A percentile compares a stretch with the other conserved stretches of the same genome.
Evolutionary conservation across 1,139 yeast genomes (phyloP).

Genomic region (Hyphopichia burtonii): DNA sequence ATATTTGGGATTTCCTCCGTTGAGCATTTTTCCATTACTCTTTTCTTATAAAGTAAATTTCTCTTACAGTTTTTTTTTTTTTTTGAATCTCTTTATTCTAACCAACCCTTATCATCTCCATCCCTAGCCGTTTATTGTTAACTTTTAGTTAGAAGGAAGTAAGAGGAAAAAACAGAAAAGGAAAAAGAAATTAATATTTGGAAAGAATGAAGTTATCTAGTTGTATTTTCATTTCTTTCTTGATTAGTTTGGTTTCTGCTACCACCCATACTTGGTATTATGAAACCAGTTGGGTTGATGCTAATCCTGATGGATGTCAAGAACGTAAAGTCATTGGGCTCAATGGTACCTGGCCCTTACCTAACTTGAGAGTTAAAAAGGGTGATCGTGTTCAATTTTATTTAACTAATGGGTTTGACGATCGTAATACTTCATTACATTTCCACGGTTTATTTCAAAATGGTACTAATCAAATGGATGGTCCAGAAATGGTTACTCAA

Average conservation of each 20-base stretch:
- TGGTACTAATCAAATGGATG: conserved; percentile 66
- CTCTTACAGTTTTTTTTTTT: not conserved
- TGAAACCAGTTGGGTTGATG: conserved; percentile 54
- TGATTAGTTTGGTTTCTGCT: conserved; percentile 22
- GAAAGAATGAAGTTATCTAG: conserved; percentile 10
- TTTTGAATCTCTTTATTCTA: not conserved
- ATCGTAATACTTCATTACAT: conserved; percentile 61
- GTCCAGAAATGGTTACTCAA: conserved; percentile 74
- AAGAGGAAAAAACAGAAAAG: not conserved
- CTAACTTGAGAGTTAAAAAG: conserved; percentile 60
- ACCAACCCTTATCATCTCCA: not conserved
- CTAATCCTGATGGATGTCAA: conserved; percentile 63
- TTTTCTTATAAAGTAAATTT: not conserved
- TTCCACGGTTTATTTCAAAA: conserved; percentile 75
- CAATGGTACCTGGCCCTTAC: conserved; percentile 74
- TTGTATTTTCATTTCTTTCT: conserved; percentile 9
- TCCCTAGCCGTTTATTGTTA: conserved; percentile 4
- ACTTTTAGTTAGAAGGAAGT: not conserved
- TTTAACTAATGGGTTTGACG: conserved; percentile 56
- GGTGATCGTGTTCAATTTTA: conserved; percentile 62
- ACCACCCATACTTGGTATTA: conserved; percentile 53
- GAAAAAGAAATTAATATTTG: conserved; percentile 1
- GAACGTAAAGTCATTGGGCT: conserved; percentile 59
- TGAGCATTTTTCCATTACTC: not conserved
- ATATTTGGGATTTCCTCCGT: not conserved